Base-by-base conservation (phyloP, 2,329 filamentous ascomycete genomes). In the Raffaelea deltoideospora region DNA sequence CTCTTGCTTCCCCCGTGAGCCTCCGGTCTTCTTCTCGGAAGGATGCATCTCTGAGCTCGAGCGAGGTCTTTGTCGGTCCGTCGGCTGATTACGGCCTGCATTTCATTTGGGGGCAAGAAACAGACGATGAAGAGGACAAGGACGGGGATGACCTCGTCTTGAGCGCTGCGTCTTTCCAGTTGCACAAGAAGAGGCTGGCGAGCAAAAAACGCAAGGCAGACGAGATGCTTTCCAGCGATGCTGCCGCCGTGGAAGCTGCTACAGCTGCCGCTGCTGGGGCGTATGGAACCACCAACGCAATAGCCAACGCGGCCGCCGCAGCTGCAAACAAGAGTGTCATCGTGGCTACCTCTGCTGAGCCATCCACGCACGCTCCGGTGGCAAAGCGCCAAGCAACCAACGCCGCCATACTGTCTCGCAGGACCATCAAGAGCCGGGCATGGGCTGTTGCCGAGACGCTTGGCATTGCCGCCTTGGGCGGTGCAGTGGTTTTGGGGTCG, bases 381-480 rank as follows among this genome's bases (percentile, higher is more conserved):
- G 24, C 38, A 3, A 46, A 46, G 34, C 42, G 44, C 3, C 40
- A 22, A n/a, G 44, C 44, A 2, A 44, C 43, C 4, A 11, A 27
- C 1, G 32, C 24, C 7, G 28, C 41, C 1, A 29, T 41, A n/a
- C 23, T 31, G 7, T 29, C 38, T 13, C 19, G 14, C 19, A 40
- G 35, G 20, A 31, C 26, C 30, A 2, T 15, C 18, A 40, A 38
- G 33, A 27, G 34, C 18, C 17, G 11, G 2, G 22, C 18, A 5
- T 41, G 42, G 44, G 37, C 42, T 3, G 30, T 40, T 2, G 42
- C 38, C 4, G 44, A 46, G 41, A 46, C 33, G 33, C 40, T 57
- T 9, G 54, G 56, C 8, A 56, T 55, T 39, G 55, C 55, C 3
- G 56, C 57, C 3, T 47, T 60, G 2, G 58, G 58, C 10, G 54